Base-by-base conservation (phyloP, 2,329 filamentous ascomycete genomes). In the Ceratocystis smalleyi region DNA sequence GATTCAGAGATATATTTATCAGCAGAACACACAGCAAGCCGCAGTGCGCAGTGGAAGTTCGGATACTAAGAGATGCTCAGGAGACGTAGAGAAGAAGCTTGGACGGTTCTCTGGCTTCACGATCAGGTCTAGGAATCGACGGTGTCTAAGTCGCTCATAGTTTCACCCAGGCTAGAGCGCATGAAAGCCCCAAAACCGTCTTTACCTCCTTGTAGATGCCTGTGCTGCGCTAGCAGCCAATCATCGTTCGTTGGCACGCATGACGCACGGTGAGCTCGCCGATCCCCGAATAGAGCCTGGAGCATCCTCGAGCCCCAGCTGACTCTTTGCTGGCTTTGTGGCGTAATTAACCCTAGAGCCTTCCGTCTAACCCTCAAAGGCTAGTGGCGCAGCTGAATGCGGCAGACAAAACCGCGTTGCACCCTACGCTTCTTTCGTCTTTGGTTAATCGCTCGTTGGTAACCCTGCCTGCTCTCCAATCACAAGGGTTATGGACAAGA, bases 201-300 rank as follows among this genome's bases (percentile, higher is more conserved):
- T 7, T 43, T 27, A 24, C 8, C 35, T 60, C 54, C 54, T 35
- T 57, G 24, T 57, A 19, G 35, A 57, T 32, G 54, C 10, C 54
- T 35, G 54, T 57, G 54, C 54, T 35, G 22, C 51, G 5, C 51
- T 32, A 32, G 15, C 54, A 57, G 54, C 54, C 54, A 57, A 57
- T 57, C 54, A 57, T 5, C 27, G 15, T 32, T 5, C 54, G 24
- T 4, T 32, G 24, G 54, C 54, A 57, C 10, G 54, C 54, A 57
- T 57, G 27, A 57, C 54, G 54, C 54, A 57, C 54, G 54, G 54
- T 57, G 54, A 57, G 54, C 54, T 35, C 24, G 54, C 54, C 24
- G 54, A 57, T 57, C 54, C 54, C 54, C 15, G 54, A 57, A 57
- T 7, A 35, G 12, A 17, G 54, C 54, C 27, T 35, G 54, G 54